Evolutionary conservation across 2,329 filamentous ascomycete species (phyloP).

Genomic region (Malbranchea zuffiana): DNA sequence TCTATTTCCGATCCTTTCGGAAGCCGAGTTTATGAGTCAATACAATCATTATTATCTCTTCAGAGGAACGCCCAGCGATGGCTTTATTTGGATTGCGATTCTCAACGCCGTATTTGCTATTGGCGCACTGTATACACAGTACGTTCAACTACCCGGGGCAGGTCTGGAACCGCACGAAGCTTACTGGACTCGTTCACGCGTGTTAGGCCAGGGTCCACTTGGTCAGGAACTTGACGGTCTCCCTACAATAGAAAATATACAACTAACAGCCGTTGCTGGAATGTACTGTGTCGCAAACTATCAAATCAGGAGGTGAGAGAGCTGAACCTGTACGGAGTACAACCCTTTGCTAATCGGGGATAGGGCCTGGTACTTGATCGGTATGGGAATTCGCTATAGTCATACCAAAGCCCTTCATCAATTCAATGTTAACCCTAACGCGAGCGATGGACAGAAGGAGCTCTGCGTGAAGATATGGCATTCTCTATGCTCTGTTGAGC

Average conservation of each 20-base stretch:
- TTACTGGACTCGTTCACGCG: constrained; percentile 29
- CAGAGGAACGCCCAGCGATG: constrained; percentile 10
- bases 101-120: constrained; percentile 35
- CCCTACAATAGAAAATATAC: constrained; percentile 29
- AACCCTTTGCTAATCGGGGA: not conserved
- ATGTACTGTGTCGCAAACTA: constrained; percentile 32
- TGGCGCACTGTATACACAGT: constrained; percentile 26
- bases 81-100: constrained; percentile 27
- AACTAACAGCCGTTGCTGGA: constrained; percentile 26
- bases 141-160: constrained; percentile 20
- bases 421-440: constrained; percentile 22
- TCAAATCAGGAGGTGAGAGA: constrained; percentile 30
- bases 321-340: not conserved
- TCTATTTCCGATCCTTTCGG: constrained; percentile 31
- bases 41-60: constrained; percentile 23
- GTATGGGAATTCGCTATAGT: constrained; percentile 27
- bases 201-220: constrained; percentile 20
- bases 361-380: constrained; percentile 30
- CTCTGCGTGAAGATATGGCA: constrained; percentile 30
- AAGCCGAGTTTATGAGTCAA: constrained; percentile 22
- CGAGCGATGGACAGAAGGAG: constrained; percentile 23
- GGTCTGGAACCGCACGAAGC: constrained; percentile 24
- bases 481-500: constrained; percentile 29
- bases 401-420: constrained; percentile 29
- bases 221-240: constrained; percentile 23